Evolutionary conservation across 2,329 filamentous ascomycete species (phyloP), one percentile per base, ranked within the genome.

Genomic region (Cercospora sp.): DNA sequence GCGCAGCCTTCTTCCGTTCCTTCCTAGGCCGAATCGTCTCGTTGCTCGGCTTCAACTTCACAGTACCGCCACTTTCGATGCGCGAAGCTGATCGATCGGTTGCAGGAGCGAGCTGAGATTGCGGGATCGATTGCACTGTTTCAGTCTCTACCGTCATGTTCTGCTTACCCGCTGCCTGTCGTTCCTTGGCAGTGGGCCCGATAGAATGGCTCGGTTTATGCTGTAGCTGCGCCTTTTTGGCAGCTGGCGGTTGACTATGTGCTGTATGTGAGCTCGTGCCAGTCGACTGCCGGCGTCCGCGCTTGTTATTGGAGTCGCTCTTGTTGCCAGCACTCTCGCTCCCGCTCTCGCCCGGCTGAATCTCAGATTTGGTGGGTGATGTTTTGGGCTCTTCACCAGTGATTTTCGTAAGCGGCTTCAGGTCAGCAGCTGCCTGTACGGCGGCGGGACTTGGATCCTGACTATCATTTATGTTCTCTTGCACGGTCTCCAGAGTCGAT

Each of bases 131-230:
- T 53, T 89, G 91, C 43, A 99, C 95, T 0, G 94, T 97, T 80
- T 99, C 95, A 0, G 95, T 97, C 82, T 99, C 95, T 13, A 98
- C 94, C 9, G 93, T 98, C 93, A 99, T 97, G 75, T 92, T 95
- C 77, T 91, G 89, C 40, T 91, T 90, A n/a, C 89, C 89, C 77
- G 97, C 92, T 62, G 85, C 82, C 10, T 81, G 83, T 77, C 94
- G 92, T 37, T 87, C 85, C 77, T 93, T 92, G 66, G 84, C 82
- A 65, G 82, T 81, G 30, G 51, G 62, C 13, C 62, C 62, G 16
- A 45, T 64, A 13, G 62, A 64, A 55, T 64, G 62, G 24, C 62
- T 64, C 12, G 62, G 32, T 62, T 83, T 83, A 49, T 91, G 86
- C 69, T 89, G 86, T 61, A 89, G 88, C 8, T 92, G 92, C 69